These are phyloP conservation scores for Fragaria iinumae DNA, from an alignment of 306 rosid species.

Conservation along the genomic window DNA sequence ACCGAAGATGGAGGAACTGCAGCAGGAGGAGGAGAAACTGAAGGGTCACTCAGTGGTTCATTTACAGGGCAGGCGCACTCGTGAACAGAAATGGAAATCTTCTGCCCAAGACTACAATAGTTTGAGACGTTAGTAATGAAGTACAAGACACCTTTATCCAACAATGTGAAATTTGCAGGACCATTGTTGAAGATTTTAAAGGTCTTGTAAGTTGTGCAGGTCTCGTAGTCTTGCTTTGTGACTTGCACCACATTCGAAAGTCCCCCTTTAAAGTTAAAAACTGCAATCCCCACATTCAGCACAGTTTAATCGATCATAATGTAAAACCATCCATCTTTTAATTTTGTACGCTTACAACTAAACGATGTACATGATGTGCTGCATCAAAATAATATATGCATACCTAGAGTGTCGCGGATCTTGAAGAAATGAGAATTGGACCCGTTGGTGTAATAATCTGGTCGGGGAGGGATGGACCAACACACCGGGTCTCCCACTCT, in stretches of 20 bases:
- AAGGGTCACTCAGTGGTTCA: neutral
- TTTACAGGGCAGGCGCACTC: neutral
- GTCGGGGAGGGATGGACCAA: no score
- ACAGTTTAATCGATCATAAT: neutral
- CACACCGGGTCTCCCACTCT: no score
- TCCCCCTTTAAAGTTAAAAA: constrained; percentile 34
- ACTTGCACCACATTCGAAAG: constrained; percentile 43
- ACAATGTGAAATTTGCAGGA: constrained; percentile 30
- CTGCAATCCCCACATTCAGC: constrained; percentile 18
- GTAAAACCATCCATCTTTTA: no score
- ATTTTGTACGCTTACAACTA: no score
- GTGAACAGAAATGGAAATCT: constrained; percentile 32
- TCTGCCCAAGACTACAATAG: constrained; percentile 36
- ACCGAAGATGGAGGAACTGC: constrained; percentile 2
- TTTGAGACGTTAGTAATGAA: constrained; percentile 24
- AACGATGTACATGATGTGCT: no score
- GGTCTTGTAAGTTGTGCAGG: constrained; percentile 40
- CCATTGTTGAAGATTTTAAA: constrained; percentile 21
- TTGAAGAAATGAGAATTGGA: no score
- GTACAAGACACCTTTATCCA: constrained; percentile 29
- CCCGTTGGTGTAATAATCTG: no score
- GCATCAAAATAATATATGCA: no score
- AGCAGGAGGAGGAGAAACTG: neutral
- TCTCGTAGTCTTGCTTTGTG: constrained; percentile 36
- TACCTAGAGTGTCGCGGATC: no score